Evolutionary conservation across 2,329 filamentous ascomycete species (phyloP).

Genomic region (Pseudogymnoascus sp.): DNA sequence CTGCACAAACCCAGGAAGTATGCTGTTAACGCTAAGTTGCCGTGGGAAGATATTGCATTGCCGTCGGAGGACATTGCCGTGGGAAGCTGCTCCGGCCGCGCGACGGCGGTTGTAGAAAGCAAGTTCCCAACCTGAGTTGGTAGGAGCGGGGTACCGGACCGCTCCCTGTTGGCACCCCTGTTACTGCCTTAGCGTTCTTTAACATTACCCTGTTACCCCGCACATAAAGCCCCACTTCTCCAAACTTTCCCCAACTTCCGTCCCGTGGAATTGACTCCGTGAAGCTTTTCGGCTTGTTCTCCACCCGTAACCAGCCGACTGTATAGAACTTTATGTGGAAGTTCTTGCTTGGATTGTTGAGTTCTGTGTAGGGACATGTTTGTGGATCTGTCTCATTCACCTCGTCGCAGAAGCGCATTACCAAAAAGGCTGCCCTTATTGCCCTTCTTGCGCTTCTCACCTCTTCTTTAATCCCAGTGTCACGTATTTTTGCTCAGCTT

Average conservation of each 20-base stretch:
- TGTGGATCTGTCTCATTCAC: not conserved
- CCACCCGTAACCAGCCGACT: not conserved
- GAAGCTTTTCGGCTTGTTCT: not conserved
- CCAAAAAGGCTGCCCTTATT: not conserved
- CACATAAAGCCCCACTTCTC: not conserved
- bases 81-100: not conserved
- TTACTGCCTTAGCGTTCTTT: not conserved
- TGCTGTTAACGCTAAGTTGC: not conserved
- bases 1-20: not conserved
- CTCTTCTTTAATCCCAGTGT: not conserved
- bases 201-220: not conserved
- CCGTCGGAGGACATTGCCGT: not conserved
- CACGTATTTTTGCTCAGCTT: not conserved
- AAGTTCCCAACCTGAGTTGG: not conserved
- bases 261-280: not conserved
- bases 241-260: not conserved
- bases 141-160: not conserved
- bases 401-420: no score
- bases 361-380: not conserved
- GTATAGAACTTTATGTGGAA: not conserved
- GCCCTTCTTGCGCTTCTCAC: not conserved
- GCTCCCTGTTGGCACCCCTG: not conserved
- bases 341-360: not conserved
- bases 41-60: not conserved
- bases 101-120: not conserved